Conservation (phyloP, 768 basidiomycete species). For the Hysterangium stoloniferum region DNA sequence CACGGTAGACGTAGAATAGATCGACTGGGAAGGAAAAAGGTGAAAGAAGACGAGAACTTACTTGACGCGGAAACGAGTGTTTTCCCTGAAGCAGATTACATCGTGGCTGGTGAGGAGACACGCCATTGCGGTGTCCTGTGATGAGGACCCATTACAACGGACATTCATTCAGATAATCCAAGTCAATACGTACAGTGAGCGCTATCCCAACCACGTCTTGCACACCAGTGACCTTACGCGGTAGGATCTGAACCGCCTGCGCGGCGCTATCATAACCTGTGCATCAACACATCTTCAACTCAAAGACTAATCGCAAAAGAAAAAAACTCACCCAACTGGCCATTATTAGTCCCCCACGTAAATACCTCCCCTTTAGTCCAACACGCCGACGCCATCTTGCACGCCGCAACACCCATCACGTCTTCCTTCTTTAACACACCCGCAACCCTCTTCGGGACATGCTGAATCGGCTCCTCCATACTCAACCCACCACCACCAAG, state of each 20-base stretch:
- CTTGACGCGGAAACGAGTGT: constrained; percentile 68
- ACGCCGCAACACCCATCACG: constrained; percentile 78
- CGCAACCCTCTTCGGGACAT: constrained; percentile 63
- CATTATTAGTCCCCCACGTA: constrained; percentile 91
- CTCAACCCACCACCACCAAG: constrained; percentile 11
- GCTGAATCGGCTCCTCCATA: constrained; percentile 69
- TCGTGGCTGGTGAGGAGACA: constrained; percentile 75
- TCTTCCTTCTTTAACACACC: constrained; percentile 71
- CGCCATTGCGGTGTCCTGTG: constrained; percentile 73
- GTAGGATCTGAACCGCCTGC: constrained; percentile 67
- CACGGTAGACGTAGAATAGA: no score
- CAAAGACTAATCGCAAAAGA: background rate
- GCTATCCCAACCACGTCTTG: constrained; percentile 65
- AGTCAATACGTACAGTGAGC: constrained; percentile 51
- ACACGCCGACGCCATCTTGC: constrained; percentile 79
- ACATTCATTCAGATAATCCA: background rate
- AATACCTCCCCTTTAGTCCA: constrained; percentile 69
- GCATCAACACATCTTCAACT: constrained; percentile 4
- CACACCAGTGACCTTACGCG: constrained; percentile 76
- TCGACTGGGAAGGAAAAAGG: no score
- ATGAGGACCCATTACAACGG: background rate
- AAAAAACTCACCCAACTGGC: constrained; percentile 67
- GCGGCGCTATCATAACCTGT: constrained; percentile 70
- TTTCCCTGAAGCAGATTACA: constrained; percentile 77
- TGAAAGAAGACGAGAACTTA: constrained; percentile 26